Conservation (phyloP, 75 land plant species). For the Isoetes taiwanensis region DNA sequence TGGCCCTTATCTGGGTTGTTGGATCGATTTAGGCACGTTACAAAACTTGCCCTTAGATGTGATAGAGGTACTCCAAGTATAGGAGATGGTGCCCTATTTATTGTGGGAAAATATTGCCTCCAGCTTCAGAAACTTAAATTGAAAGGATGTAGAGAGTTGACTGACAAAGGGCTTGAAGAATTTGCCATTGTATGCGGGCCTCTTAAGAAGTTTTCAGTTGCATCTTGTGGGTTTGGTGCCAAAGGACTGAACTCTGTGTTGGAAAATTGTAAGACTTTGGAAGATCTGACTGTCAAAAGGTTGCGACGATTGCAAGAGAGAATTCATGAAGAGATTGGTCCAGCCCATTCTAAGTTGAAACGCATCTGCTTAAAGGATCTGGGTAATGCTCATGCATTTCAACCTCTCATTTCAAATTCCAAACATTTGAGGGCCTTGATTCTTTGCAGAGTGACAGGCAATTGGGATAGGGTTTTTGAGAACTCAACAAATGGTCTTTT, state of each 20-base stretch:
- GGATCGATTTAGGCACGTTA: neutral
- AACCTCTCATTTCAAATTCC: neutral
- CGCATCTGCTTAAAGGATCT: constrained; percentile 5
- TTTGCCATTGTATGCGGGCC: neutral
- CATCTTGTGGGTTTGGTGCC: constrained; percentile 3
- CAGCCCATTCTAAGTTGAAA: neutral
- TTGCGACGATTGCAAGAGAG: neutral
- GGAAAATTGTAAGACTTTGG: neutral
- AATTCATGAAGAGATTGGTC: too few relatives aligned
- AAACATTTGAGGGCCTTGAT: neutral
- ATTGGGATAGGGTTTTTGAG: neutral
- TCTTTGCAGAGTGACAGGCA: neutral
- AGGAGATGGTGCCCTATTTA: neutral
- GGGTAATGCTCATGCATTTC: neutral
- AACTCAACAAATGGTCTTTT: neutral
- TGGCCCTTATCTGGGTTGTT: neutral
- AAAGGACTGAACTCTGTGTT: neutral
- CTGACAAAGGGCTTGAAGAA: neutral
- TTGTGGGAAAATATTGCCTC: neutral
- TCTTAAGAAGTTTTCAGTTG: neutral
- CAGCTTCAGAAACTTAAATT: neutral
- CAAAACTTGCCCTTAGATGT: neutral
- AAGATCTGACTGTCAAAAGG: neutral
- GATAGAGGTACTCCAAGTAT: neutral
- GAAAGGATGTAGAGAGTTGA: neutral